phyloP scores from a whole-genome alignment of 495 filamentous ascomycete genomes.

The Trichocladium antarcticum region DNA sequence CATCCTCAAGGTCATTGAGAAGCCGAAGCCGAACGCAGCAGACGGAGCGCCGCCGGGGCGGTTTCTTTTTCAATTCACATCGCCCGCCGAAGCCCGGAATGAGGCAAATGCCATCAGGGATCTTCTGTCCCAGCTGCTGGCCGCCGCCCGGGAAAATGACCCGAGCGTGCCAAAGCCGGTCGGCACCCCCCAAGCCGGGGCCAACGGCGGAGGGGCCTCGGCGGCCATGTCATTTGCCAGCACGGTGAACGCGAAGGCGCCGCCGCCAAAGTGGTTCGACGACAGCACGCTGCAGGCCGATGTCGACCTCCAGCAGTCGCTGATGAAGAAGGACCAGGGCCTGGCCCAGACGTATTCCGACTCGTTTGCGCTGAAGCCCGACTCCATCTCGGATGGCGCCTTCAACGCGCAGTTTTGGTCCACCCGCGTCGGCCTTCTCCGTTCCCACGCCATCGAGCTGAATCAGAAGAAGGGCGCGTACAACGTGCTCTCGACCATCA shows the following conservation, averaged over 20 bases:
- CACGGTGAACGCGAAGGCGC: slow-evolving; percentile 34
- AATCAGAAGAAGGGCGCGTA: slow-evolving; percentile 76
- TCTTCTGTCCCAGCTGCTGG: slow-evolving; percentile 63
- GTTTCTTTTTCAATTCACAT: slow-evolving; percentile 82
- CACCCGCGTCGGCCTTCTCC: slow-evolving; percentile 66
- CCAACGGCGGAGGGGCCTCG: slow-evolving; percentile 27
- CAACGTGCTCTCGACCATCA: slow-evolving; percentile 86
- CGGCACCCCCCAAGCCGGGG: slow-evolving; percentile 27
- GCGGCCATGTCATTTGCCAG: slow-evolving; percentile 40
- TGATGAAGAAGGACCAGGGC: slow-evolving; percentile 62
- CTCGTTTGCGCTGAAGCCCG: slow-evolving; percentile 63
- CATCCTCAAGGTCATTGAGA: slow-evolving; percentile 77
- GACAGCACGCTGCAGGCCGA: slow-evolving; percentile 63
- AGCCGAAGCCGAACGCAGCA: slow-evolving; percentile 42
- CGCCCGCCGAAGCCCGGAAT: slow-evolving; percentile 55
- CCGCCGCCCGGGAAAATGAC: slow-evolving; percentile 50
- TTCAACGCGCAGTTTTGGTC: slow-evolving; percentile 93
- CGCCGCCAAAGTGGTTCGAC: slow-evolving; percentile 56
- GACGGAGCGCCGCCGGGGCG: slow-evolving; percentile 42
- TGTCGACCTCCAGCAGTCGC: slow-evolving; percentile 68
- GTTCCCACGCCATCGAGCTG: slow-evolving; percentile 81
- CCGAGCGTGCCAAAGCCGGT: slow-evolving; percentile 31
- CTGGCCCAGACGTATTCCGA: slow-evolving; percentile 75
- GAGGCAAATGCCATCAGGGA: slow-evolving; percentile 81
- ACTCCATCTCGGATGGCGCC: slow-evolving; percentile 60